Base-by-base conservation (phyloP, 75 land plant genomes). In the Picea glauca region DNA sequence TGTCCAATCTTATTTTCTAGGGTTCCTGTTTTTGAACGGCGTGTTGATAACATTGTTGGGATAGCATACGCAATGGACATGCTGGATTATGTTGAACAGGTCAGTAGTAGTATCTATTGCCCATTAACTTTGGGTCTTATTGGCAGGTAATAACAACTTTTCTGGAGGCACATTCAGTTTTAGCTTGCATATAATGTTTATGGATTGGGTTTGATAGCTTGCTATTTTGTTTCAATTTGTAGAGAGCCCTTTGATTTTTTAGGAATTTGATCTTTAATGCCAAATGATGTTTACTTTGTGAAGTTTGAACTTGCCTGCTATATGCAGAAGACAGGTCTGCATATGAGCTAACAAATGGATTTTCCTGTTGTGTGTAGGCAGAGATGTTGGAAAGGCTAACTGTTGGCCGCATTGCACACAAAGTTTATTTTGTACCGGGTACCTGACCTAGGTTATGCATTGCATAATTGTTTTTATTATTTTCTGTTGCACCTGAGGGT, bases 11-110 rank as follows among this genome's bases (percentile, higher is more conserved):
- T 65, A 40, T 60, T 75, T 80, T 66, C 8, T 78, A 96, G 99
- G 87, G 93, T 96, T 33, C 99, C 99, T 79, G 97, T 96, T 20
- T 96, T 96, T 87, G 99, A 96, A 82, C 91, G 92, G 73, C 97
- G 99, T 62, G 83, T 96, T 74, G 99, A 96, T 76, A 96, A 96
- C 76, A 96, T 96, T 78, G 99, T 94, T 75, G 99, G 99, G 58
- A 94, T 96, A 88, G 99, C 97, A 58, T 96, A 96, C 90, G 99
- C 99, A 61, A 96, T 92, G 95, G 99, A 94, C 78, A 90, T 96
- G 85, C 92, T 96, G 63, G 97, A 94, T 81, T 94, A 83, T 80
- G 92, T 92, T 58, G 97, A 92, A 75, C 90, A 94, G 93, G 99
- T 94, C n/a, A 66, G 82, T 70, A 43, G 18, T n/a, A n/a, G 21